Base-by-base conservation (phyloP, 1,139 yeast genomes). In the Kurtzmaniella quercitrusa region DNA sequence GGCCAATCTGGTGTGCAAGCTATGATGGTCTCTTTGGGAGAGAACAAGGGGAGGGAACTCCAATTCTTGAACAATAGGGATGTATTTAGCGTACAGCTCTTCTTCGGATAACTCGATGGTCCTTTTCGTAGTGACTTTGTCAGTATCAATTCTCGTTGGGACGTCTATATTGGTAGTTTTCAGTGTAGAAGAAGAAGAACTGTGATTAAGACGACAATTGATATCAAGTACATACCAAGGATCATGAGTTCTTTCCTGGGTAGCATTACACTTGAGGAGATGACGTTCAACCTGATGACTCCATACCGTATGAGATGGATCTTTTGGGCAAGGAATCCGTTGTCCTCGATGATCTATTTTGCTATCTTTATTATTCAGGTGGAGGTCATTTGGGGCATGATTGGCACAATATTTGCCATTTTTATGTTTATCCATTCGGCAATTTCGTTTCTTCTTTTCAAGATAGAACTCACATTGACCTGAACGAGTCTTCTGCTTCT, bases 261-360 rank as follows among this genome's bases (percentile, higher is more conserved):
- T 52, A 38, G 73, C 75, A 53, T 77, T 81, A 59, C 97, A 90
- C 54, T 79, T 81, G 45, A 63, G 66, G 43, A 83, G 40, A 62
- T 90, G 97, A 21, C 58, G 62, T 7, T 66, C 60, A 40, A 88
- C 58, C 43, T 79, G 81, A 38, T 72, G 67, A 41, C 69, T 68
- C 86, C 89, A 82, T 0, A 90, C 81, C 0, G 85, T 75, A 59
- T 90, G 97, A 5, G 77, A 71, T 0, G 83, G 79, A 57, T 89
- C 95, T 29, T 84, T 58, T 0, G 96, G 91, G 61, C 97, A 90
- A 3, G 83, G 79, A 0, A 90, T 72, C 48, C 96, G 65, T 27
- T 65, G 66, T 6, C 46, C 48, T 17, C 46, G 50, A 0, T 50
- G 56, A 4, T 39, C 34, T 11, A 48, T 48, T 4, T 39, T 43